These are phyloP conservation scores for Penicillium sp. DNA, from an alignment of 2,329 filamentous ascomycete species.

Conservation along the genomic window DNA sequence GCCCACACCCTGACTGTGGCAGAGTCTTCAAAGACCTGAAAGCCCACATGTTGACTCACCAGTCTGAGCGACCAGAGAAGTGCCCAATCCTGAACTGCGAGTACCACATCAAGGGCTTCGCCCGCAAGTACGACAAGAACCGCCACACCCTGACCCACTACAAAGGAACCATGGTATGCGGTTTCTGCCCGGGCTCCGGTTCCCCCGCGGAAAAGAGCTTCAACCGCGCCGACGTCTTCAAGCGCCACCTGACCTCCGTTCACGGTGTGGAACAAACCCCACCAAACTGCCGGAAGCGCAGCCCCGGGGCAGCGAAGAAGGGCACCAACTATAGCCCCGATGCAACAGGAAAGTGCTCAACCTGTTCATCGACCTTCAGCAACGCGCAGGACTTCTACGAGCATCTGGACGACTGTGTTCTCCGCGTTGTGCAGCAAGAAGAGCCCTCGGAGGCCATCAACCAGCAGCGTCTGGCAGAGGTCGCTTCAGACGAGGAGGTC, in stretches of 20 bases:
- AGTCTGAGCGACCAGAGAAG: conserved; percentile 87
- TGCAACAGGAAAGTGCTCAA: conserved; percentile 84
- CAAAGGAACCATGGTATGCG: conserved; percentile 96
- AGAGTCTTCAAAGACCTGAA: conserved; percentile 87
- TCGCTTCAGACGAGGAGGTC: conserved; percentile 60
- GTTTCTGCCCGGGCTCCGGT: conserved; percentile 87
- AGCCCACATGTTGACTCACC: conserved; percentile 92
- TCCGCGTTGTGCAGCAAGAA: conserved; percentile 62
- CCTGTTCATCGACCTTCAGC: conserved; percentile 78
- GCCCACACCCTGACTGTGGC: conserved; percentile 80
- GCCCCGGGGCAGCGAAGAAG: conserved; percentile 57
- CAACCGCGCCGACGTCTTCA: conserved; percentile 94
- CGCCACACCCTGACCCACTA: conserved; percentile 91
- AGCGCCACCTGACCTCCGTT: conserved; percentile 84
- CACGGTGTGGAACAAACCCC: conserved; percentile 92
- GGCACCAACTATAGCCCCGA: conserved; percentile 70
- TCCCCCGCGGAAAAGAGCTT: conserved; percentile 92
- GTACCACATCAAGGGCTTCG: conserved; percentile 89
- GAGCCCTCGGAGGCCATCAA: conserved; percentile 60
- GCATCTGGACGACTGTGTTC: conserved; percentile 74
- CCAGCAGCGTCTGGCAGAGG: conserved; percentile 55
- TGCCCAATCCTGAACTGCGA: conserved; percentile 91
- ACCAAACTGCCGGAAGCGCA: conserved; percentile 84
- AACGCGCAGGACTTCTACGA: conserved; percentile 97
- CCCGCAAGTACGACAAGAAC: conserved; percentile 95